A percentile compares a stretch with the other conserved stretches of the same genome.
Evolutionary conservation across 225 moss, liverwort and hornwort species (phyloP).

Genomic region (Neckera pumila): DNA sequence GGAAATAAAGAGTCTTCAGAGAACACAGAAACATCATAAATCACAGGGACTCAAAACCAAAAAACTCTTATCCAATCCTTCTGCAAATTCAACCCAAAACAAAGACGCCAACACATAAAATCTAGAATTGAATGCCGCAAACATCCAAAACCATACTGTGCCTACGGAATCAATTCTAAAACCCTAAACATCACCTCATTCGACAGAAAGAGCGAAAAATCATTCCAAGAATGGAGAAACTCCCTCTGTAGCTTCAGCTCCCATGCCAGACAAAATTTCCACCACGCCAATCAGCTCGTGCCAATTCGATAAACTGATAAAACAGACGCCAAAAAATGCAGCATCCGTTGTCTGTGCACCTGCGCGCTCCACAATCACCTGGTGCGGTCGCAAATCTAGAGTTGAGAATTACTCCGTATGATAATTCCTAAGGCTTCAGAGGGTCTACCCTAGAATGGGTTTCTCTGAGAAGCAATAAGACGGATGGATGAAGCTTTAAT

Average conservation of each 20-base stretch:
- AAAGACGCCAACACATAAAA: neutral
- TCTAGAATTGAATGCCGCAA: neutral
- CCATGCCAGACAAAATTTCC: neutral
- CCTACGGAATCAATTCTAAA: neutral
- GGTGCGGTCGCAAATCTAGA: neutral
- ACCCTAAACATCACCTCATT: constrained; percentile 1
- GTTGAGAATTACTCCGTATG: neutral
- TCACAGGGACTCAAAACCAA: neutral
- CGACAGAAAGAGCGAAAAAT: neutral
- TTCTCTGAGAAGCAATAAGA: too few relatives aligned
- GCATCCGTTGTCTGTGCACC: neutral
- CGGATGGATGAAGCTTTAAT: too few relatives aligned
- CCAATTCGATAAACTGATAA: neutral
- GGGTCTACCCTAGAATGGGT: too few relatives aligned
- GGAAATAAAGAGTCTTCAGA: neutral
- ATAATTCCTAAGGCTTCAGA: neutral
- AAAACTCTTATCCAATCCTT: neutral
- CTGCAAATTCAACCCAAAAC: neutral
- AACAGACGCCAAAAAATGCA: neutral
- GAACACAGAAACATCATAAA: neutral
- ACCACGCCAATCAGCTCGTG: neutral
- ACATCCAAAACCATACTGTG: neutral
- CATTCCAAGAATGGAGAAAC: neutral
- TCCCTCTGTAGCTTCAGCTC: neutral
- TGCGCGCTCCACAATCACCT: neutral